A percentile compares a stretch with the other conserved stretches of the same genome.
phyloP scores from a whole-genome alignment of 2,329 filamentous ascomycete genomes.

The Lasiodiplodia sp. region DNA sequence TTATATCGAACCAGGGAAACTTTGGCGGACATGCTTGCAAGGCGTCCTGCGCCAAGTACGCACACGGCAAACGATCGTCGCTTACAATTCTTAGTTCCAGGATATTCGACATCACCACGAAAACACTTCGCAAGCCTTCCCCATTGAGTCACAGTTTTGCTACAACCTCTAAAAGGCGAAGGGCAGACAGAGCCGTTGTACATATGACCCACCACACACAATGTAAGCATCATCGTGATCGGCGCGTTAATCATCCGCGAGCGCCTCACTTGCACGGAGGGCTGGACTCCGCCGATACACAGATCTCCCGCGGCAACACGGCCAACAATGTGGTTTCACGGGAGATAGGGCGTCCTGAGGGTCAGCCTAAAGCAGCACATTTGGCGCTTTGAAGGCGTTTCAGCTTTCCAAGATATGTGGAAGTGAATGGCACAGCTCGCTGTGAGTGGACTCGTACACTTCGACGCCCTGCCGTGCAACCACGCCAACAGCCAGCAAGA shows the following conservation, averaged over 20 bases:
- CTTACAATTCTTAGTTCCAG: not conserved
- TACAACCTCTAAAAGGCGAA: slow-evolving; percentile 20
- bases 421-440: slow-evolving; percentile 2
- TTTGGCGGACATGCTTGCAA: not conserved
- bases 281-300: slow-evolving; percentile 6
- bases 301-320: not conserved
- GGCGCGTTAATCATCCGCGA: not conserved
- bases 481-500: slow-evolving; percentile 6
- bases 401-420: slow-evolving; percentile 3
- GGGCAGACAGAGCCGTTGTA: slow-evolving; percentile 10
- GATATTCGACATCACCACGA: slow-evolving; percentile 23
- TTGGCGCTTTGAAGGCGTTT: slow-evolving; percentile 24
- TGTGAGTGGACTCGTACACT: not conserved
- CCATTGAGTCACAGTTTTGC: slow-evolving; percentile 14
- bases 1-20: not conserved
- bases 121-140: not conserved
- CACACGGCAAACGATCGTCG: not conserved
- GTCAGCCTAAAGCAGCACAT: slow-evolving; percentile 17
- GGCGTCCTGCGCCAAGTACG: not conserved
- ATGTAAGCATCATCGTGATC: slow-evolving; percentile 18
- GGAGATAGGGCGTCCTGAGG: not conserved
- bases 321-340: slow-evolving; percentile 1
- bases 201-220: not conserved
- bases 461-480: slow-evolving; percentile 2
- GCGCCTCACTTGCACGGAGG: slow-evolving; percentile 12